Conservation (phyloP, 225 moss, liverwort and hornwort species). For the Physcomitrium patens region DNA sequence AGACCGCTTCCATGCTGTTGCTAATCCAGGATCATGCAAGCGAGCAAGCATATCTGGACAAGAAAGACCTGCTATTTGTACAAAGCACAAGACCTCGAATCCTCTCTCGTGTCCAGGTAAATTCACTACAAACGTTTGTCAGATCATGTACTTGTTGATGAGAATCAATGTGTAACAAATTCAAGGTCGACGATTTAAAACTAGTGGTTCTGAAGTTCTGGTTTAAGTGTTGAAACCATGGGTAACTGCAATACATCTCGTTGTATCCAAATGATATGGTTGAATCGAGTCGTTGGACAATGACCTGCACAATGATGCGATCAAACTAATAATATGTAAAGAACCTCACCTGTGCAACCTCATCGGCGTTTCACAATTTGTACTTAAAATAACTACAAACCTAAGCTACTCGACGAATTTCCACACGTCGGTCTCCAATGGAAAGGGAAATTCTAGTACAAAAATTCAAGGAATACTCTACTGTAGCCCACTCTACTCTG, state of each 20-base stretch:
- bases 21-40: too few relatives aligned
- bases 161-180: constrained; percentile 5
- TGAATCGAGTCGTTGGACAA: constrained; percentile 1
- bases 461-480: background rate
- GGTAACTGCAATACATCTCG: constrained; percentile 17
- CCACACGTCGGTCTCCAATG: background rate
- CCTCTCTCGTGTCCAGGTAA: too few relatives aligned
- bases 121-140: too few relatives aligned
- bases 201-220: constrained; percentile 9
- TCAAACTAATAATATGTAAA: constrained; percentile 13
- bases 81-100: too few relatives aligned
- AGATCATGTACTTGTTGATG: background rate
- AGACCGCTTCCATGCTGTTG: too few relatives aligned
- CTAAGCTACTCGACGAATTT: constrained; percentile 2
- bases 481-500: background rate
- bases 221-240: constrained; percentile 1
- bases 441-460: background rate
- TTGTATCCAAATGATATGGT: background rate
- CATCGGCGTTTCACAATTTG: background rate
- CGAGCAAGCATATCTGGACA: too few relatives aligned
- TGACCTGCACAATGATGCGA: constrained; percentile 12
- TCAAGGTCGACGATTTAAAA: constrained; percentile 6
- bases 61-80: too few relatives aligned
- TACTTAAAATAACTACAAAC: constrained; percentile 8
- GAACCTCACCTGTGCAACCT: constrained; percentile 18